phyloP scores from a whole-genome alignment of 108 stramenopile species.

The Fistulifera pelliculosa region DNA sequence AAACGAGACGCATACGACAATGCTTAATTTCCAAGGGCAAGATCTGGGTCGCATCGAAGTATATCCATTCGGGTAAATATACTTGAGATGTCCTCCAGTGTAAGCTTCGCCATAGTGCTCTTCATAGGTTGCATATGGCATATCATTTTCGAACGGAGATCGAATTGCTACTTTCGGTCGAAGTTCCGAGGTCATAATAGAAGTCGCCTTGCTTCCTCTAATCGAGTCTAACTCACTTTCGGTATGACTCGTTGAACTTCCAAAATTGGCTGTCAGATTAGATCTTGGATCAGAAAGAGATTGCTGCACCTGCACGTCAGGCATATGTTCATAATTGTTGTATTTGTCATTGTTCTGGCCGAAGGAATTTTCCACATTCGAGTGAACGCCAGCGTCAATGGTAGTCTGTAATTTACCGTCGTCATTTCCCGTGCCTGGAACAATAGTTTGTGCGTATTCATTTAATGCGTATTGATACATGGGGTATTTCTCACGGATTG shows the following conservation, averaged over 20 bases:
- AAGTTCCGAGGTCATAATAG: background rate
- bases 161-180: background rate
- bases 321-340: background rate
- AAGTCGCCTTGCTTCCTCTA: background rate
- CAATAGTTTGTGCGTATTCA: constrained; percentile 44
- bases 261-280: background rate
- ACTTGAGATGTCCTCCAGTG: constrained; percentile 55
- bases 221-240: background rate
- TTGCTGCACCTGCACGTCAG: background rate
- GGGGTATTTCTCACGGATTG: constrained; percentile 10
- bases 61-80: constrained; percentile 78
- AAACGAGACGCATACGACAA: constrained; percentile 56
- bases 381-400: background rate
- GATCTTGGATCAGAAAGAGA: background rate
- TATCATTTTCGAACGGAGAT: background rate
- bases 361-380: background rate
- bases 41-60: constrained; percentile 81
- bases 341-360: constrained; percentile 1
- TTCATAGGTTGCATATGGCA: constrained; percentile 31
- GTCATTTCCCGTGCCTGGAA: constrained; percentile 14
- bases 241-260: background rate
- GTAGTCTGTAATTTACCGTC: constrained; percentile 7
- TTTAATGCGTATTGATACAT: constrained; percentile 46
- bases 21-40: constrained; percentile 73
- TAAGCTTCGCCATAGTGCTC: constrained; percentile 82